Percentiles rank a stretch among this genome's conserved stretches.
Evolutionary conservation across 2,329 filamentous ascomycete species (phyloP).

Genomic region (Claviceps africana): DNA sequence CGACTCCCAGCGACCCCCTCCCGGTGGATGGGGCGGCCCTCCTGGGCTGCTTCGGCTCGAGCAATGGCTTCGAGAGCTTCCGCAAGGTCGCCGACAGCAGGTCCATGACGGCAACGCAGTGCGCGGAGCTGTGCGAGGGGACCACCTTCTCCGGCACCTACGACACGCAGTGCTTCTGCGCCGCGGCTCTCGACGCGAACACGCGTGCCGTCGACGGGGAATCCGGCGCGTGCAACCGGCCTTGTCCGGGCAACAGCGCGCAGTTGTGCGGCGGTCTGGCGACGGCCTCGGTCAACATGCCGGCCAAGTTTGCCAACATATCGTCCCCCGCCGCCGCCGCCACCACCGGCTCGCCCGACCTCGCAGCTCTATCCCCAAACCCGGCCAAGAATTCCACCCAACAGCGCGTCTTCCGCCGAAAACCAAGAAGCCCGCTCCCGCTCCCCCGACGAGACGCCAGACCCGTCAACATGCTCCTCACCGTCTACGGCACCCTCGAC

Average conservation of each 20-base stretch:
- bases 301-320: background rate
- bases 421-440: background rate
- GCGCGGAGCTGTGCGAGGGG: constrained; percentile 23
- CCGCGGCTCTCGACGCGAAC: constrained; percentile 24
- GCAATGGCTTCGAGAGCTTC: constrained; percentile 23
- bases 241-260: constrained; percentile 26
- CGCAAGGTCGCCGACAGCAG: constrained; percentile 12
- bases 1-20: constrained; percentile 16
- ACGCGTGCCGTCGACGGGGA: constrained; percentile 17
- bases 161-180: constrained; percentile 31
- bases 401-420: background rate
- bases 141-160: constrained; percentile 26
- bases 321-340: too few relatives aligned
- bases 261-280: constrained; percentile 29
- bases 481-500: constrained; percentile 26
- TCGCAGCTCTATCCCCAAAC: too few relatives aligned
- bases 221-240: constrained; percentile 17
- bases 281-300: background rate
- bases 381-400: background rate
- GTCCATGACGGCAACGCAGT: constrained; percentile 27
- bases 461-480: constrained; percentile 23
- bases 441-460: constrained; percentile 16
- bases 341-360: too few relatives aligned
- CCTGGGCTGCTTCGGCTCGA: constrained; percentile 30
- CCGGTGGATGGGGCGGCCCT: constrained; percentile 19